Evolutionary conservation across 768 basidiomycete genomes (phyloP).

Genomic region (Suillus decipiens): DNA sequence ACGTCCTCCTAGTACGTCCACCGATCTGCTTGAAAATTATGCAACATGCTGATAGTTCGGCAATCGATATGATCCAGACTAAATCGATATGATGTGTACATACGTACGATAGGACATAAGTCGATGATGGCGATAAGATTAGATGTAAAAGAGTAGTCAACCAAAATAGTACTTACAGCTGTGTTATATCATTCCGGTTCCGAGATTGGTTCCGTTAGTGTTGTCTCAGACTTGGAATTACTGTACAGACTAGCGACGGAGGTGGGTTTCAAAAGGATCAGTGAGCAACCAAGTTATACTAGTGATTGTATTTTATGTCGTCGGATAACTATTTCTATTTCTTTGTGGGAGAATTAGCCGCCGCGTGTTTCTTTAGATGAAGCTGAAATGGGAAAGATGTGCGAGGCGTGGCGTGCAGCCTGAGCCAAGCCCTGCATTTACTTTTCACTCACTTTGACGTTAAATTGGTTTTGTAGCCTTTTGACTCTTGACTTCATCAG

Average conservation of each 20-base stretch:
- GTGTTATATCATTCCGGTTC: background rate
- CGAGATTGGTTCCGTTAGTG: background rate
- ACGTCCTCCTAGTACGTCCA: background rate
- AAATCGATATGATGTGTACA: background rate
- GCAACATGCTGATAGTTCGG: background rate
- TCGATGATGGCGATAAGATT: slow-evolving; percentile 8
- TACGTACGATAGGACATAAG: slow-evolving; percentile 1
- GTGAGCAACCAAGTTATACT: no score
- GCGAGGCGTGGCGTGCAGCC: slow-evolving; percentile 9
- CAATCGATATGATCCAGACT: background rate
- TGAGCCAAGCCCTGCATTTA: slow-evolving; percentile 8
- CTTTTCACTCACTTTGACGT: background rate
- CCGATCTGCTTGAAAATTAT: background rate
- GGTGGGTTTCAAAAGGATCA: no score
- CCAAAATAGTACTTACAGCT: background rate
- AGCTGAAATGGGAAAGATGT: slow-evolving; percentile 7
- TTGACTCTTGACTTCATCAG: background rate
- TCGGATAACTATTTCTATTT: background rate
- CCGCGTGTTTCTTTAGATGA: slow-evolving; percentile 5
- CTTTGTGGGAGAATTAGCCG: slow-evolving; percentile 9
- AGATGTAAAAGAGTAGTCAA: background rate
- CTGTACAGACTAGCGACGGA: no score
- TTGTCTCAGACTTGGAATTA: no score
- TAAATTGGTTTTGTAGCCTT: background rate
- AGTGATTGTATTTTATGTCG: background rate